Conservation (phyloP, 257 asterid genomes). For the Eustoma russellianum region DNA sequence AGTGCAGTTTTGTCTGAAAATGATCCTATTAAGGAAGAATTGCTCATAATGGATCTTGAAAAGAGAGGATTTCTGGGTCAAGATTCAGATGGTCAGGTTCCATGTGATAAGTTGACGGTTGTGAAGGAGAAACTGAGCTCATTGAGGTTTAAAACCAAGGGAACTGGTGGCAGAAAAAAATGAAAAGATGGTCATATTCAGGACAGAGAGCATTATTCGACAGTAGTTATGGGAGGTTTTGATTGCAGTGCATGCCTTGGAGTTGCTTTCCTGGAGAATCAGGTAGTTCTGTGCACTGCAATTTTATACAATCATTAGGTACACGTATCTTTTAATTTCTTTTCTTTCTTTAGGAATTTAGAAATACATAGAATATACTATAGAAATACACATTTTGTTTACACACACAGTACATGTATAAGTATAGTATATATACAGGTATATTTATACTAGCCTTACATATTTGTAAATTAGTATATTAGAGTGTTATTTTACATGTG, state of each 20-base stretch:
- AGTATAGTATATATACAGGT: no score
- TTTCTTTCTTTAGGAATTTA: no score
- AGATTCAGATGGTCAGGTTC: conserved; percentile 16
- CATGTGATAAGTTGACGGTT: conserved; percentile 34
- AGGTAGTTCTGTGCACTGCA: no score
- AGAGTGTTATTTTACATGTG: no score
- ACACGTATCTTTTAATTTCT: no score
- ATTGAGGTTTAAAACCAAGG: conserved; percentile 32
- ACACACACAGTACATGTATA: no score
- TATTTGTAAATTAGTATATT: no score
- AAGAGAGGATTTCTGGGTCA: conserved; percentile 36
- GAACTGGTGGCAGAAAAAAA: conserved; percentile 10
- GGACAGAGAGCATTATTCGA: background rate
- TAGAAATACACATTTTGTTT: no score
- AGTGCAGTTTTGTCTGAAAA: conserved; percentile 34
- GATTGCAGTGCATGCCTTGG: background rate
- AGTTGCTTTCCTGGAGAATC: background rate
- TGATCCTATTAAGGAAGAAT: conserved; percentile 36
- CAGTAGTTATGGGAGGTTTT: background rate
- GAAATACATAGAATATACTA: no score
- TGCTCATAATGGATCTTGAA: conserved; percentile 51
- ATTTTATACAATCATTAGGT: no score
- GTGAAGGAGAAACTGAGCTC: conserved; percentile 36
- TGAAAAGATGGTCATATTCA: conserved; percentile 2
- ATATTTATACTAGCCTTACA: no score